Conservation (phyloP, 176 grass and related monocot genomes). For the Triticum monococcum region DNA sequence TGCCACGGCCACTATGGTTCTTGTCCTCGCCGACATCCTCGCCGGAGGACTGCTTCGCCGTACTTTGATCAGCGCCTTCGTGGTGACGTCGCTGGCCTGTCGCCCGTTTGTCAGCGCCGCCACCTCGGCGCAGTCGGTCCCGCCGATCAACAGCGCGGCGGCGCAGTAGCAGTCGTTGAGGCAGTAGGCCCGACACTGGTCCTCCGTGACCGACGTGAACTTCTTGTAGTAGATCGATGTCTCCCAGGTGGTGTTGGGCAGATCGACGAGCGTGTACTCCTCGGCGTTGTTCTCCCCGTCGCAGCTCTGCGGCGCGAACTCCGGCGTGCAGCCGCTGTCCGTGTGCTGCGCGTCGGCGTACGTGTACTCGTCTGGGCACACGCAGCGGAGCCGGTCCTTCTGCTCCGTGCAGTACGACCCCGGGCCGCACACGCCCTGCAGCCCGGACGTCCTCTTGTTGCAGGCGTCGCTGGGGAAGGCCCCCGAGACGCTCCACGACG, state of each 20-base stretch:
- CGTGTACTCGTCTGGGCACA: neutral
- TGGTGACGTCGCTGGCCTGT: neutral
- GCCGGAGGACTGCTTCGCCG: no score
- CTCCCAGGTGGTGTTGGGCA: slow-evolving; percentile 18
- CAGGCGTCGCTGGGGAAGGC: slow-evolving; percentile 16
- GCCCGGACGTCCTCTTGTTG: neutral
- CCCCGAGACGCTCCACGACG: neutral
- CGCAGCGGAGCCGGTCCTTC: neutral
- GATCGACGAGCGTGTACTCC: neutral
- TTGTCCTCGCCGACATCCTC: no score
- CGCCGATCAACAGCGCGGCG: neutral
- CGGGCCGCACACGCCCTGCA: slow-evolving; percentile 27
- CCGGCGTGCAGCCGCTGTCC: slow-evolving; percentile 29
- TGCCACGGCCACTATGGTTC: no score
- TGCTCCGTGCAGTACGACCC: slow-evolving; percentile 17
- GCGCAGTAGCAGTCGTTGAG: slow-evolving; percentile 27
- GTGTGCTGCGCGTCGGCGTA: neutral
- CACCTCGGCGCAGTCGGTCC: neutral
- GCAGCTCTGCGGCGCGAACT: slow-evolving; percentile 24
- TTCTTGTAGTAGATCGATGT: slow-evolving; percentile 22
- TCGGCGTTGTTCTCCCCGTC: neutral
- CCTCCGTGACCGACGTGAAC: neutral
- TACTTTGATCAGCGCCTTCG: neutral
- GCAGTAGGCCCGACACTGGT: slow-evolving; percentile 16
- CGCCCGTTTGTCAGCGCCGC: neutral